phyloP scores from a whole-genome alignment of 805 yeast genomes.

The Cephaloascus fragrans region DNA sequence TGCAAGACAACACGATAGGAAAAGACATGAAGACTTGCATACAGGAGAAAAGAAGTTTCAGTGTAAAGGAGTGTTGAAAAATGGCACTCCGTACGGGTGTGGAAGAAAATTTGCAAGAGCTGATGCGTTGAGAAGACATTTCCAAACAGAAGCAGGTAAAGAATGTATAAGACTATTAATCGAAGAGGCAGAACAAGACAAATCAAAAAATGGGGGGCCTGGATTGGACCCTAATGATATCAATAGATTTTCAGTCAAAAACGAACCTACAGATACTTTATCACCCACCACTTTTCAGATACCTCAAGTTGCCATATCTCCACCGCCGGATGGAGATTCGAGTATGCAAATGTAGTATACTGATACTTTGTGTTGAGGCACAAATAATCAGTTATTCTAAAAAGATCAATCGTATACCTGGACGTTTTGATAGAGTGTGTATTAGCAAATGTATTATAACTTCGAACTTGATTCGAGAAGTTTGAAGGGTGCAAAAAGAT shows the following conservation, averaged over 20 bases:
- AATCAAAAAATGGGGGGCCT: conserved; percentile 4
- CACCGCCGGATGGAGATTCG: not conserved
- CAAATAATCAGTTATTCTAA: too few relatives aligned
- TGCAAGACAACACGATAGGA: conserved; percentile 36
- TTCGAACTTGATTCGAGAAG: too few relatives aligned
- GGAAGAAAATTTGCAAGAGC: conserved; percentile 37
- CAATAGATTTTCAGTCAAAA: not conserved
- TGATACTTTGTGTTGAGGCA: too few relatives aligned
- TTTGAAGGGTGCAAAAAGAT: too few relatives aligned
- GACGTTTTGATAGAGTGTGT: too few relatives aligned
- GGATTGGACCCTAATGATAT: not conserved
- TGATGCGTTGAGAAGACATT: conserved; percentile 33
- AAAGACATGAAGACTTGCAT: conserved; percentile 46
- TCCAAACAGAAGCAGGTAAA: conserved; percentile 37
- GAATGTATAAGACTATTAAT: conserved; percentile 28
- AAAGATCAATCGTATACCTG: too few relatives aligned
- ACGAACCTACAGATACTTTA: not conserved
- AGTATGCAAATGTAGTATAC: not conserved
- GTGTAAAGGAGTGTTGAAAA: conserved; percentile 55
- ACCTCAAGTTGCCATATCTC: not conserved
- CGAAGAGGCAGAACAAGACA: conserved; percentile 29
- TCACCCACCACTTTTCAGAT: not conserved
- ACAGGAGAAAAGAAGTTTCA: conserved; percentile 67
- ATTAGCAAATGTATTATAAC: too few relatives aligned
- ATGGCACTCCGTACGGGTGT: conserved; percentile 32